Evolutionary conservation across 805 yeast species (phyloP).

Genomic region (Candida arabinofermentans): DNA sequence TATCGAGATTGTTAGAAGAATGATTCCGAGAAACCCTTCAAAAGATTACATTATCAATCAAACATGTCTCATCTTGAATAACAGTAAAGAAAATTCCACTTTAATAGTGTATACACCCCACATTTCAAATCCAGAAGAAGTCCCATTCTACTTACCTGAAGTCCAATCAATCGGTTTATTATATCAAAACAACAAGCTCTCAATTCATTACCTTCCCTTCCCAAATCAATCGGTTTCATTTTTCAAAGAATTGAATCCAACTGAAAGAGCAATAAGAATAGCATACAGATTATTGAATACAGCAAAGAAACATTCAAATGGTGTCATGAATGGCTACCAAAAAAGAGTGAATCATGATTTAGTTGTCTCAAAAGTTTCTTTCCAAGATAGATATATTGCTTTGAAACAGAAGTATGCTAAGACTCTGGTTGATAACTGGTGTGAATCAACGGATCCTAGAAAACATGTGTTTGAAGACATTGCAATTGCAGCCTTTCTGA

Average conservation of each 20-base stretch:
- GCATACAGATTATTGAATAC: slow-evolving; percentile 79
- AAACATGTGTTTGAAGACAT: slow-evolving; percentile 96
- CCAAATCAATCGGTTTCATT: slow-evolving; percentile 23
- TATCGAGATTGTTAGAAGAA: slow-evolving; percentile 66
- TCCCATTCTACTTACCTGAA: slow-evolving; percentile 88
- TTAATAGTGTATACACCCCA: slow-evolving; percentile 80
- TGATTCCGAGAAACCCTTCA: slow-evolving; percentile 88
- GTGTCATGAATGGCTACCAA: slow-evolving; percentile 79
- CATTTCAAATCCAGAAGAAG: slow-evolving; percentile 49
- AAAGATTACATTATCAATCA: slow-evolving; percentile 82
- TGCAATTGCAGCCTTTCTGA: slow-evolving; percentile 90
- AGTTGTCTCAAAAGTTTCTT: slow-evolving; percentile 75
- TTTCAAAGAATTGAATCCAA: slow-evolving; percentile 34
- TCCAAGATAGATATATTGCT: slow-evolving; percentile 76
- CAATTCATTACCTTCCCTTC: slow-evolving; percentile 76
- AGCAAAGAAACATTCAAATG: slow-evolving; percentile 76
- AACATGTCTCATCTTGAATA: slow-evolving; percentile 58
- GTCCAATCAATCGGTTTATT: slow-evolving; percentile 76
- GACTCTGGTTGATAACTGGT: slow-evolving; percentile 74
- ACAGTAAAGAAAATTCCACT: slow-evolving; percentile 35
- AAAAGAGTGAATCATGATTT: slow-evolving; percentile 86
- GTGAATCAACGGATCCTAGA: slow-evolving; percentile 90
- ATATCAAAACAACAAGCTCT: slow-evolving; percentile 42
- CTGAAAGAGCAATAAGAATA: slow-evolving; percentile 71
- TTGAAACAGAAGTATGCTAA: slow-evolving; percentile 82